Conservation (phyloP, 192 early-diverging fungal genomes). For the Backusella westeae region DNA sequence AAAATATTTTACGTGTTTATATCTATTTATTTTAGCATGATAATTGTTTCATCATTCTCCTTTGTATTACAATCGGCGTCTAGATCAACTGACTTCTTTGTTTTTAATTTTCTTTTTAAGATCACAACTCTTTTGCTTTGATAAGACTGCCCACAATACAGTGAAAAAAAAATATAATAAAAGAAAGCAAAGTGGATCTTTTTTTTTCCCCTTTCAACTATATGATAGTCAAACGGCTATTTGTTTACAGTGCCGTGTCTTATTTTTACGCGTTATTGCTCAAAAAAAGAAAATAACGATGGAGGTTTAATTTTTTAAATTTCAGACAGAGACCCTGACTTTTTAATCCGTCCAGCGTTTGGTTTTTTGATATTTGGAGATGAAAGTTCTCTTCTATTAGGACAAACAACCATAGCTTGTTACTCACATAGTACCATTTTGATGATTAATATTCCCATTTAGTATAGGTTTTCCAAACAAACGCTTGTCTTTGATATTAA, state of each 20-base stretch:
- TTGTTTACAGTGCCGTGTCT: background rate
- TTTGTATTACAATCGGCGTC: background rate
- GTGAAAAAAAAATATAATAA: background rate
- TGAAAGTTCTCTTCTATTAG: background rate
- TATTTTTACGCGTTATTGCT: background rate
- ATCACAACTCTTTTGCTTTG: background rate
- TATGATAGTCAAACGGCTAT: background rate
- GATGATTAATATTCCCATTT: too few relatives aligned
- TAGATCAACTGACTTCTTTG: slow-evolving; percentile 7
- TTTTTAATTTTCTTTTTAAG: slow-evolving; percentile 8
- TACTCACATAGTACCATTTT: background rate
- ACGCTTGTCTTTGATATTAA: too few relatives aligned
- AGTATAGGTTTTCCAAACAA: too few relatives aligned
- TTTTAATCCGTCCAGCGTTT: background rate
- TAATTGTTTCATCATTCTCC: slow-evolving; percentile 5
- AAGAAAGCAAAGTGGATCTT: background rate
- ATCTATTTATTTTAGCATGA: slow-evolving; percentile 3
- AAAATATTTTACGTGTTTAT: slow-evolving; percentile 9
- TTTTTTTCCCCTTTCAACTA: background rate
- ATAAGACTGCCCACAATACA: background rate
- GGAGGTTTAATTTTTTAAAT: background rate
- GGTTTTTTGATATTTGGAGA: background rate
- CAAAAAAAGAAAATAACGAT: background rate
- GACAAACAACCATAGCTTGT: background rate
- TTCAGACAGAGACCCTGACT: slow-evolving; percentile 2